Evolutionary conservation across 2,329 filamentous ascomycete genomes (phyloP).

Genomic region (Epichloe bromicola): DNA sequence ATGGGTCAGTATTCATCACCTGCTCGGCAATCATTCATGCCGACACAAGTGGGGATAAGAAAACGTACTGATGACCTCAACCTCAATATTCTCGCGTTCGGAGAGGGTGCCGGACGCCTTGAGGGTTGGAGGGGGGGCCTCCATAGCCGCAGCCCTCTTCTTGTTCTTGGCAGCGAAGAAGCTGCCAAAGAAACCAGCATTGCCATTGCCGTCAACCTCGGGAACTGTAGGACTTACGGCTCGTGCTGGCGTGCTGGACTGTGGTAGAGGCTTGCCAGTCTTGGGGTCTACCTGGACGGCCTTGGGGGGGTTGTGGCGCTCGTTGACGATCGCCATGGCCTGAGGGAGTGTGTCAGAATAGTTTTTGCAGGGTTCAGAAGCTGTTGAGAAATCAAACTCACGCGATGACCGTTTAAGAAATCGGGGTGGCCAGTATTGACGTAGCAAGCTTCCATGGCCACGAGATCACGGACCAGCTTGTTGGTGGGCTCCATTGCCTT

Average conservation of each 20-base stretch:
- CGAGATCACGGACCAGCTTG: constrained; percentile 86
- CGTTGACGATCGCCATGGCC: constrained; percentile 97
- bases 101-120: constrained; percentile 90
- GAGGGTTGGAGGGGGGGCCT: constrained; percentile 84
- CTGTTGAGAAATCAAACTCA: constrained; percentile 24
- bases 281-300: constrained; percentile 96
- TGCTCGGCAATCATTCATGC: background rate
- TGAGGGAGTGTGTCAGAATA: constrained; percentile 15
- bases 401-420: constrained; percentile 88
- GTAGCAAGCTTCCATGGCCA: constrained; percentile 92
- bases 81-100: constrained; percentile 88
- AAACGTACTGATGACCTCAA: constrained; percentile 89
- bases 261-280: constrained; percentile 84
- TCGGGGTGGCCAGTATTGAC: constrained; percentile 98
- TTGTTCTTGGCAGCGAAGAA: constrained; percentile 99
- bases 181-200: constrained; percentile 86
- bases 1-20: background rate
- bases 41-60: background rate
- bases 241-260: constrained; percentile 52
- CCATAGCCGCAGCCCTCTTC: constrained; percentile 99
- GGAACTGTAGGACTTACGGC: constrained; percentile 61
- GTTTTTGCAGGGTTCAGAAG: no score
- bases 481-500: constrained; percentile 97
- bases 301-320: constrained; percentile 66
- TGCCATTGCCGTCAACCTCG: constrained; percentile 35